Conservation (phyloP, 768 basidiomycete genomes). For the Macrolepiota fuliginosa region DNA sequence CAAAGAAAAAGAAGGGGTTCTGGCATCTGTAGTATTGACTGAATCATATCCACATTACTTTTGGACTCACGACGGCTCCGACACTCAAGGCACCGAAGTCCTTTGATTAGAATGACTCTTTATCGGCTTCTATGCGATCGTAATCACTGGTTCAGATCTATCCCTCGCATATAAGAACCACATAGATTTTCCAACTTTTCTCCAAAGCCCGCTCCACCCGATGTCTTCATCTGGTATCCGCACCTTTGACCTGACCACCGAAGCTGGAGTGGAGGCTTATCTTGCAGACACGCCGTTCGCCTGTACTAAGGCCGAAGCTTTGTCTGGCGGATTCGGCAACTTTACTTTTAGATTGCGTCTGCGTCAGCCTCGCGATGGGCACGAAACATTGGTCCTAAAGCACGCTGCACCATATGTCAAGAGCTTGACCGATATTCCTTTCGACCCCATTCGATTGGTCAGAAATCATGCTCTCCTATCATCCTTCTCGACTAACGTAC, state of each 20-base stretch:
- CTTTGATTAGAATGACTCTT: background rate
- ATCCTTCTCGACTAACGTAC: background rate
- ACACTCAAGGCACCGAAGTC: background rate
- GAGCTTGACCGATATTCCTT: constrained; percentile 20
- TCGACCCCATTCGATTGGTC: constrained; percentile 52
- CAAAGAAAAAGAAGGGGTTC: constrained; percentile 11
- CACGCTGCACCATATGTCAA: constrained; percentile 47
- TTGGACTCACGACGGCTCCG: constrained; percentile 1
- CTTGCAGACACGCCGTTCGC: constrained; percentile 48
- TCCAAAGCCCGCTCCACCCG: background rate
- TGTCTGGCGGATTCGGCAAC: constrained; percentile 55
- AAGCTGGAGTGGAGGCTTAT: constrained; percentile 37
- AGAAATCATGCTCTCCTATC: constrained; percentile 7
- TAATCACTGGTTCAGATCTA: background rate
- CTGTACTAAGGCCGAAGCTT: constrained; percentile 31
- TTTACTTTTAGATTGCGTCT: constrained; percentile 58
- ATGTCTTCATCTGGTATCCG: constrained; percentile 2
- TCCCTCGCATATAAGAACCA: background rate
- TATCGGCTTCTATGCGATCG: background rate
- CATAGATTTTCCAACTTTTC: background rate
- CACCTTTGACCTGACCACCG: constrained; percentile 29
- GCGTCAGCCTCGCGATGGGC: constrained; percentile 34
- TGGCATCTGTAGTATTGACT: background rate
- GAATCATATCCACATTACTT: too few relatives aligned
- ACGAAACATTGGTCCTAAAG: constrained; percentile 53